phyloP scores from a whole-genome alignment of 805 yeast species.

The Ogataea saltuana region DNA sequence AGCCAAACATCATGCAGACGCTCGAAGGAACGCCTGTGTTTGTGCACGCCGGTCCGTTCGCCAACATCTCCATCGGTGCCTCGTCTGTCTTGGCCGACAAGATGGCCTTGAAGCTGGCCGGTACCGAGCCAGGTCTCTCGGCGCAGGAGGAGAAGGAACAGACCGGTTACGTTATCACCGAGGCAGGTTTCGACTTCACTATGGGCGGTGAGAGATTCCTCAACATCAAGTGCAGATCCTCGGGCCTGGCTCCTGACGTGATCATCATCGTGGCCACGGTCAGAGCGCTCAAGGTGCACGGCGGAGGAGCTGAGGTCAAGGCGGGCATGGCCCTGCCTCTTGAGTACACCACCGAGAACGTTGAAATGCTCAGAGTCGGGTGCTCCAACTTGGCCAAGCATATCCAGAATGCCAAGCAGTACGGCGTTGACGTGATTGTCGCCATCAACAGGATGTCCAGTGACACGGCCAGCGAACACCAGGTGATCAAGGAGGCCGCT shows the following conservation, averaged over 20 bases:
- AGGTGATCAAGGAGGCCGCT: conserved; percentile 76
- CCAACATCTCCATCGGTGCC: conserved; percentile 96
- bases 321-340: conserved; percentile 87
- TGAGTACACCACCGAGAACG: conserved; percentile 78
- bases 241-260: conserved; percentile 84
- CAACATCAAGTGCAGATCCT: conserved; percentile 91
- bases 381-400: conserved; percentile 89
- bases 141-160: conserved; percentile 37
- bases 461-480: conserved; percentile 80
- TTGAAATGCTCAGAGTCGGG: conserved; percentile 74
- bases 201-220: conserved; percentile 99
- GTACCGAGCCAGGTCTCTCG: conserved; percentile 49
- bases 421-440: conserved; percentile 90
- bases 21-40: conserved; percentile 97
- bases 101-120: conserved; percentile 88
- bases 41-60: conserved; percentile 98
- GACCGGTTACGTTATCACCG: conserved; percentile 90
- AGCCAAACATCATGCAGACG: conserved; percentile 96
- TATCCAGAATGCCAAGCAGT: conserved; percentile 78
- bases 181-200: conserved; percentile 98
- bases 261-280: conserved; percentile 95
- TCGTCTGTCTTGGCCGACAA: conserved; percentile 92
- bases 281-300: conserved; percentile 94
- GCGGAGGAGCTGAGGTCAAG: conserved; percentile 96
- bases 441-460: conserved; percentile 88